Evolutionary conservation across 2,329 filamentous ascomycete species (phyloP).

Genomic region (Scytalidium sp.): DNA sequence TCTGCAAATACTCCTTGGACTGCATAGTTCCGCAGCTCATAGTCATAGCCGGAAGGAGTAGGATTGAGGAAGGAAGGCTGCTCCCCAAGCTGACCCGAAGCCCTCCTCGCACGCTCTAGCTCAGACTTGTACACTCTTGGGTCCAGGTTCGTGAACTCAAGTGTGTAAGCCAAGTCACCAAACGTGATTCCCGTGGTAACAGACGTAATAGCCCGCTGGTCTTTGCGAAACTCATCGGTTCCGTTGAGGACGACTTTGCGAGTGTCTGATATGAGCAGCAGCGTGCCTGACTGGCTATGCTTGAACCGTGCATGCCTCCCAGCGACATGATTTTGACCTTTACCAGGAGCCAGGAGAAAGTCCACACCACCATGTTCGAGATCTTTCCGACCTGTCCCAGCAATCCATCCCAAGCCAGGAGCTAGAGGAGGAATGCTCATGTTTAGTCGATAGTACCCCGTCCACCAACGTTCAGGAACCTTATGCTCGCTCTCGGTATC

Average conservation of each 20-base stretch:
- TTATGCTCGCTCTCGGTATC: not conserved
- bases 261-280: constrained; percentile 1
- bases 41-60: not conserved
- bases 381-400: constrained; percentile 13
- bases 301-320: constrained; percentile 14
- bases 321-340: constrained; percentile 10
- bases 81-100: not conserved
- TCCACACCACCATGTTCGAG: constrained; percentile 14
- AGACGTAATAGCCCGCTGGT: constrained; percentile 16
- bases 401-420: constrained; percentile 15
- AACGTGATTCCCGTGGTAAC: constrained; percentile 13
- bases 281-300: constrained; percentile 6
- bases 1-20: not conserved
- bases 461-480: not conserved
- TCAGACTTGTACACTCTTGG: constrained; percentile 1
- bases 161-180: constrained; percentile 16
- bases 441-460: not conserved
- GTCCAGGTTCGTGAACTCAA: constrained; percentile 13
- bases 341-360: constrained; percentile 12
- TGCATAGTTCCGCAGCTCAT: not conserved
- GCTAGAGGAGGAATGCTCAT: not conserved
- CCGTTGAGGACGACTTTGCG: constrained; percentile 9
- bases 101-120: not conserved
- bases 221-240: constrained; percentile 10
- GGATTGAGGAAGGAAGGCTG: not conserved